Percentiles rank a stretch among this genome's conserved stretches.
These are phyloP conservation scores for Annulohypoxylon truncatum DNA, from an alignment of 2,329 filamentous ascomycete species.

Conservation along the genomic window DNA sequence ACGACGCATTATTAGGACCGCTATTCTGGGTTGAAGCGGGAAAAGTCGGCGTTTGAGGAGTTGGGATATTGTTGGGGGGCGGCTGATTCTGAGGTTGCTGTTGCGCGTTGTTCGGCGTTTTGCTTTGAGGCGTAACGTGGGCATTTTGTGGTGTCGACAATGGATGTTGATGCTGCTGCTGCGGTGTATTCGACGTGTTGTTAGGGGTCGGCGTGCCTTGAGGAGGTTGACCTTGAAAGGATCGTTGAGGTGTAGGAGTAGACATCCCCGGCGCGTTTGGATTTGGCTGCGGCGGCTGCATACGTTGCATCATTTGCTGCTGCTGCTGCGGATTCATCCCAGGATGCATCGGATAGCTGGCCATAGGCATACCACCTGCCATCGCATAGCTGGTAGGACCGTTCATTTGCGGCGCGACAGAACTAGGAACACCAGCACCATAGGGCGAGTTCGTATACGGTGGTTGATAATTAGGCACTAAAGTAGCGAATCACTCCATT, in stretches of 20 bases:
- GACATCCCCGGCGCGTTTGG: conserved; percentile 52
- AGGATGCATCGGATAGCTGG: conserved; percentile 67
- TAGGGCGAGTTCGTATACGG: conserved; percentile 70
- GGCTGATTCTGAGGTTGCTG: conserved; percentile 45
- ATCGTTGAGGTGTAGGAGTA: conserved; percentile 54
- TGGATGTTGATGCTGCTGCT: conserved; percentile 47
- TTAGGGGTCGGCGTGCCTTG: conserved; percentile 54
- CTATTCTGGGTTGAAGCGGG: conserved; percentile 57
- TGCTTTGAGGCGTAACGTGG: conserved; percentile 49
- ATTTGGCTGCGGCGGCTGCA: conserved; percentile 54
- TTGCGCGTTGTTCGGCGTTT: conserved; percentile 49
- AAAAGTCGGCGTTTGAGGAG: conserved; percentile 70
- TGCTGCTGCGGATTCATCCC: conserved; percentile 58
- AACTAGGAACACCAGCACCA: conserved; percentile 62
- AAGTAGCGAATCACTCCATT: conserved; percentile 47
- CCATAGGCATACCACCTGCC: conserved; percentile 61
- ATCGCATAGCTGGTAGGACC: conserved; percentile 68
- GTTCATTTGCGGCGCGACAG: conserved; percentile 62
- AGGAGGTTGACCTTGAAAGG: conserved; percentile 52
- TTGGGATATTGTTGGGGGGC: conserved; percentile 52
- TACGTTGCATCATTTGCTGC: conserved; percentile 59
- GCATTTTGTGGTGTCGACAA: conserved; percentile 51
- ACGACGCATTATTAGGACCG: conserved; percentile 55
- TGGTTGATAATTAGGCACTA: conserved; percentile 67
- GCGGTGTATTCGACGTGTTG: conserved; percentile 47